Conservation (phyloP, 495 filamentous ascomycete species). For the Penicillium verhagenii region DNA sequence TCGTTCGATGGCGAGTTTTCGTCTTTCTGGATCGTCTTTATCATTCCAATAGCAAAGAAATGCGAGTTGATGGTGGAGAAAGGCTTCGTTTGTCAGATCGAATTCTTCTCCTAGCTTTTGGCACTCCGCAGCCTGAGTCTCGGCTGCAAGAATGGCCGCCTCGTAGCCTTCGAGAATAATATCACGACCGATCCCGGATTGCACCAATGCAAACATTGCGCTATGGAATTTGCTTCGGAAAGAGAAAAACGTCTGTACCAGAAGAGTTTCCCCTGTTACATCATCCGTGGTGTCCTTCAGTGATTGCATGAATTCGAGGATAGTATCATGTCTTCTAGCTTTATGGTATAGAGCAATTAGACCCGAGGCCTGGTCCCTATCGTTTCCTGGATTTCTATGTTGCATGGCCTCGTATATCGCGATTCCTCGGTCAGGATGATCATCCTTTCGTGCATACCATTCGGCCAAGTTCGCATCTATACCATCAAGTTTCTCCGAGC, state of each 20-base stretch:
- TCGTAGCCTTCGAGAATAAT: conserved; percentile 10
- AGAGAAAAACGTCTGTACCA: no score
- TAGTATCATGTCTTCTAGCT: no score
- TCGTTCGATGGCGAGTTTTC: background rate
- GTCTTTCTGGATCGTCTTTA: background rate
- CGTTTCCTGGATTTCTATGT: no score
- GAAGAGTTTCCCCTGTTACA: background rate
- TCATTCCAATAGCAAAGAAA: conserved; percentile 6
- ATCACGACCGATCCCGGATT: no score
- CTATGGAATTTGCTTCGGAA: no score
- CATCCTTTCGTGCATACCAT: no score
- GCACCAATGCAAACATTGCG: conserved; percentile 4
- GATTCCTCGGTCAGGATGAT: background rate
- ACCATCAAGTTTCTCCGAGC: background rate
- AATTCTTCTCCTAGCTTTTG: background rate
- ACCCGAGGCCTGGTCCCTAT: no score
- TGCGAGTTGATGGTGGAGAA: conserved; percentile 10
- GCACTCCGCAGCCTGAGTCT: background rate
- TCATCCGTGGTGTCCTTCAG: conserved; percentile 13
- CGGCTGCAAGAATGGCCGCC: conserved; percentile 2
- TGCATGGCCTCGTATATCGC: conserved; percentile 20
- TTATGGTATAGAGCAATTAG: no score
- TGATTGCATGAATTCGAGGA: conserved; percentile 14
- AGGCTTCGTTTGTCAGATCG: no score
- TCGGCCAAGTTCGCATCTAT: conserved; percentile 9